phyloP scores from a whole-genome alignment of 352 stramenopile species.

The Phytophthora pini region DNA sequence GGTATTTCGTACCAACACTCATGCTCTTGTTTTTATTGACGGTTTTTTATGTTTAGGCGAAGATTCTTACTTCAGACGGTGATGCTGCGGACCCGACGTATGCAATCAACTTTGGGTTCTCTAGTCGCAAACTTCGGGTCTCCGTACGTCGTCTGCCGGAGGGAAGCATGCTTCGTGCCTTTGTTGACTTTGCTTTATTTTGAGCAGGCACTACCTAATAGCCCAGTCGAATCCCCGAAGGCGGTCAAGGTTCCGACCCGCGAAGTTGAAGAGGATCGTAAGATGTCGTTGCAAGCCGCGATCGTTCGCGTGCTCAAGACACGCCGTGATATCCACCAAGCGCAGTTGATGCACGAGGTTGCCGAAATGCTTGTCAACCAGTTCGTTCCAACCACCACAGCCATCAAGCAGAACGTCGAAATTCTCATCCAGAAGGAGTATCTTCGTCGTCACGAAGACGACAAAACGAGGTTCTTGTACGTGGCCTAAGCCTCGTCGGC shows the following conservation, averaged over 20 bases:
- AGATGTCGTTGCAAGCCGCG: slow-evolving; percentile 85
- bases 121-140: slow-evolving; percentile 57
- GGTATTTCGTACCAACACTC: neutral
- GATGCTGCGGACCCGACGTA: slow-evolving; percentile 41
- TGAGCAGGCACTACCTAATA: slow-evolving; percentile 58
- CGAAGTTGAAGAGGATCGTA: slow-evolving; percentile 89
- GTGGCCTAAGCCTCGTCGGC: slow-evolving; percentile 50
- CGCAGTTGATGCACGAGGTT: slow-evolving; percentile 70
- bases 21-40: neutral
- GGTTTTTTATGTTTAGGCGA: slow-evolving; percentile 35
- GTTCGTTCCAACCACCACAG: slow-evolving; percentile 66
- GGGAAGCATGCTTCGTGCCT: neutral
- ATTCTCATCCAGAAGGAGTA: slow-evolving; percentile 90
- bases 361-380: slow-evolving; percentile 76
- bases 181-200: neutral
- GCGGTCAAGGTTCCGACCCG: slow-evolving; percentile 52
- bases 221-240: slow-evolving; percentile 74
- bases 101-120: slow-evolving; percentile 53
- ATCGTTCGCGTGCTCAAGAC: slow-evolving; percentile 89
- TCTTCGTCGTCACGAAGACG: slow-evolving; percentile 66
- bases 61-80: slow-evolving; percentile 42
- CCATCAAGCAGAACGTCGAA: slow-evolving; percentile 83
- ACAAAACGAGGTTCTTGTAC: slow-evolving; percentile 70
- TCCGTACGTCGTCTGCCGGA: slow-evolving; percentile 38
- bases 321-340: slow-evolving; percentile 72